Evolutionary conservation across 257 asterid genomes (phyloP), one percentile per base, ranked within the genome.

Genomic region (Scutellaria minor): DNA sequence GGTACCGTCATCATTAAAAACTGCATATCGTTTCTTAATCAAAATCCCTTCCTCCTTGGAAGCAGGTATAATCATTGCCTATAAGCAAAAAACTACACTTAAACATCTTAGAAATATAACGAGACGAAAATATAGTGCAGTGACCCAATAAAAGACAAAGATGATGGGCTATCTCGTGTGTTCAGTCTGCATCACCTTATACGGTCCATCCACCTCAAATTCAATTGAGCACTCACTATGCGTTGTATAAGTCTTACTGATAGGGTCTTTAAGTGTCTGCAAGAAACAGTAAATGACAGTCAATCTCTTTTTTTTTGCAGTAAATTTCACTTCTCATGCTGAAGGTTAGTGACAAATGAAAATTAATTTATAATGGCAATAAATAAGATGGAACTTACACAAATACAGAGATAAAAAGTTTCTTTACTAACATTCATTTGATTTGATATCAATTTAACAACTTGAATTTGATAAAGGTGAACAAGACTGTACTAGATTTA

Each of bases 161-260:
- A 68, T 64, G 39, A 39, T 54, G 52, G 42, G 51, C 66, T 54
- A 75, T 78, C 68, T 78, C 70, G 71, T 56, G 67, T 46, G 68
- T 74, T 73, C 55, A 78, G 68, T 52, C 40, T 39, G 79, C 73
- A 77, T 81, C 86, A 94, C 99, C 99, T 91, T 91, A 73, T 94
- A 94, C 57, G 99, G 98, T 59, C 99, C 99, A 85, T 94, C 99
- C 85, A 94, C 96, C 84, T 91, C 99, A 88, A 94, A 94, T 85
- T 89, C 97, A 76, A 94, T 94, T 66, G 99, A 94, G 82, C 99
- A 94, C 84, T 91, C 97, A 82, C 97, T 91, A 75, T 91, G 97
- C 61, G 95, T 91, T 58, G 79, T 74, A 68, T 94, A 94, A 6
- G 88, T 88, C 85, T 87, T 94, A 75, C 70, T 85, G 63, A 77